Evolutionary conservation across 805 yeast species (phyloP).

Genomic region (Millerago galiae): DNA sequence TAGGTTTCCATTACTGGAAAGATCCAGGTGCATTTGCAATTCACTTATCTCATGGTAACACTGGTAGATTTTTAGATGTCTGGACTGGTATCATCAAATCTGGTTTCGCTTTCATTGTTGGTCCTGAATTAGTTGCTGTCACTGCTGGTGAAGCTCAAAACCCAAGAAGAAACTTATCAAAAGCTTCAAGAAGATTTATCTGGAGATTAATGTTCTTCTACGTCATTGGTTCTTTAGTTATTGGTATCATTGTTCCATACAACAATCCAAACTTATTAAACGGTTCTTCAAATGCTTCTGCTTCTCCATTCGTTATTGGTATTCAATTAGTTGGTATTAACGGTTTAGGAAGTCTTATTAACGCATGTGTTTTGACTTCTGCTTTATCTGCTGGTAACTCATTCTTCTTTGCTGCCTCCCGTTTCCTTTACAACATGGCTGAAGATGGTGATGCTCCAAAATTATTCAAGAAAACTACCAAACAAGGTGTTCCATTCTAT

Average conservation of each 20-base stretch:
- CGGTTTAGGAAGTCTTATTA: constrained; percentile 69
- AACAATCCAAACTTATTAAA: constrained; percentile 45
- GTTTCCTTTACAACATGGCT: constrained; percentile 67
- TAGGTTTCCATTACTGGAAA: constrained; percentile 66
- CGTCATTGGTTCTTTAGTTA: constrained; percentile 57
- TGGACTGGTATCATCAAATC: constrained; percentile 62
- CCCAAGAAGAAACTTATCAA: constrained; percentile 55
- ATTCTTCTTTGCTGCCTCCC: constrained; percentile 69
- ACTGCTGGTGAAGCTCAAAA: constrained; percentile 55
- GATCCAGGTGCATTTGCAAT: constrained; percentile 50
- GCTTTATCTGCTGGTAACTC: constrained; percentile 82
- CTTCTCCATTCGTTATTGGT: constrained; percentile 82
- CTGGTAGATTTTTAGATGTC: constrained; percentile 59
- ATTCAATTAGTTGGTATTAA: constrained; percentile 57
- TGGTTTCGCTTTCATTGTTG: constrained; percentile 56
- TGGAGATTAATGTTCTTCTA: constrained; percentile 55
- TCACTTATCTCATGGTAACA: constrained; percentile 41
- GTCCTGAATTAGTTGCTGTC: constrained; percentile 59
- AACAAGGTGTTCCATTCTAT: constrained; percentile 65
- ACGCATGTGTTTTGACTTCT: constrained; percentile 70
- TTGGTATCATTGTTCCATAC: constrained; percentile 61
- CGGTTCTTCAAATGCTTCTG: constrained; percentile 54
- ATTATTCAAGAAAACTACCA: constrained; percentile 56
- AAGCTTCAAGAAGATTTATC: constrained; percentile 50
- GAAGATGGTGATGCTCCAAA: constrained; percentile 74